Conservation (phyloP, 768 basidiomycete genomes). For the Mycena galopus region DNA sequence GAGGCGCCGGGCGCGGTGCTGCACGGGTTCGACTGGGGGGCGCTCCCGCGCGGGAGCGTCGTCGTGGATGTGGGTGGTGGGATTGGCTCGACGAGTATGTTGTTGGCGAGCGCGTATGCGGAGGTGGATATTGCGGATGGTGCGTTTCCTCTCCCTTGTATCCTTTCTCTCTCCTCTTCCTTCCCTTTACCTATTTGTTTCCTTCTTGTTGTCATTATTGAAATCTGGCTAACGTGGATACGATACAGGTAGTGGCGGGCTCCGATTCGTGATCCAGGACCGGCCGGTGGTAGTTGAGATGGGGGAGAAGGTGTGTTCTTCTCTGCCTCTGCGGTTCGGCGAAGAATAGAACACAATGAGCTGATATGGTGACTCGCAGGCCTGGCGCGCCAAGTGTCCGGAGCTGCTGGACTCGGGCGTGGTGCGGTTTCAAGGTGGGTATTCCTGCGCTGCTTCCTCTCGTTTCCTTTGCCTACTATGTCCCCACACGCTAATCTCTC, state of each 20-base stretch:
- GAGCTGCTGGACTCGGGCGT: constrained; percentile 67
- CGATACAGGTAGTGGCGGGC: constrained; percentile 38
- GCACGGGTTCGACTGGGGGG: constrained; percentile 65
- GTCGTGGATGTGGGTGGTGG: constrained; percentile 74
- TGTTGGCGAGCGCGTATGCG: constrained; percentile 50
- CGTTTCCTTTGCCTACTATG: neutral
- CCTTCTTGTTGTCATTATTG: too few species aligned
- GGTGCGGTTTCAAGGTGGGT: constrained; percentile 66
- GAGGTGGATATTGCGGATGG: constrained; percentile 26
- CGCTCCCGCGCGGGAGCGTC: constrained; percentile 57
- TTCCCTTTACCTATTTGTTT: too few species aligned
- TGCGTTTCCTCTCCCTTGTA: constrained; percentile 20
- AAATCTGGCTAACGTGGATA: too few species aligned
- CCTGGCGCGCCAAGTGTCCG: constrained; percentile 72
- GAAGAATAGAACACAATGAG: neutral
- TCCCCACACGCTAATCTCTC: neutral
- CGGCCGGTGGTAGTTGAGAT: constrained; percentile 62
- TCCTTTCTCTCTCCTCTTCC: neutral
- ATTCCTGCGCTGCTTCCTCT: too few species aligned
- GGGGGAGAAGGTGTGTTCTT: constrained; percentile 47
- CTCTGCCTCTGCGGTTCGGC: too few species aligned
- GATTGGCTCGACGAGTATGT: constrained; percentile 61
- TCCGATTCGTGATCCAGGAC: constrained; percentile 66
- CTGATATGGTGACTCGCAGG: constrained; percentile 42
- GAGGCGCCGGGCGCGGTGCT: constrained; percentile 73